Conservation (phyloP, 1,284 basidiomycete genomes). For the Sporisorium sorghi region DNA sequence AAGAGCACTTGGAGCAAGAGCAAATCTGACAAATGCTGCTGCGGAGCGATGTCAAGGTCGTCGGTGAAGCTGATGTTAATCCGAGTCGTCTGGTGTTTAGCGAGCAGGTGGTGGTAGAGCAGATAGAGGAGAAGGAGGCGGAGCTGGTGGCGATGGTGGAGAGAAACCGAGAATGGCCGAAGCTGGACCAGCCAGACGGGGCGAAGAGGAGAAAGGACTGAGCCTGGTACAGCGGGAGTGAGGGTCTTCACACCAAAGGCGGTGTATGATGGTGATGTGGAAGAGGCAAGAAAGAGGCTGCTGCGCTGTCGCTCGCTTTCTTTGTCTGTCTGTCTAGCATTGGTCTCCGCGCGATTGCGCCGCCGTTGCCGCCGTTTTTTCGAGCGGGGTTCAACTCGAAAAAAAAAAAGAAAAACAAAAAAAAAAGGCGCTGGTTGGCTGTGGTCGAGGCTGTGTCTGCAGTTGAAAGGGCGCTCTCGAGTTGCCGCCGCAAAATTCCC, state of each 20-base stretch:
- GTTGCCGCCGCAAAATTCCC: not conserved
- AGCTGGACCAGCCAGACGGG: slow-evolving; percentile 31
- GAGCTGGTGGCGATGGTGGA: not conserved
- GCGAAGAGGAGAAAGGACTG: not conserved
- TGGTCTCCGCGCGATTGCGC: slow-evolving; percentile 5
- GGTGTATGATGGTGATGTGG: slow-evolving; percentile 19
- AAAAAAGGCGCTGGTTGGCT: not conserved
- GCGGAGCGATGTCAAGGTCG: too few relatives aligned
- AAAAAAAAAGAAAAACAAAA: not conserved
- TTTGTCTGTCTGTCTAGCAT: too few relatives aligned
- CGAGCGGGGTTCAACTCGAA: not conserved
- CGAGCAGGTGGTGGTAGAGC: not conserved
- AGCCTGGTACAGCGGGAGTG: too few relatives aligned
- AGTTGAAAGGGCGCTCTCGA: not conserved
- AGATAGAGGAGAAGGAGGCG: not conserved
- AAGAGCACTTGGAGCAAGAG: too few relatives aligned
- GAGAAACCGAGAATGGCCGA: not conserved
- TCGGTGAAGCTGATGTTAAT: not conserved
- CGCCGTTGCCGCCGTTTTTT: not conserved
- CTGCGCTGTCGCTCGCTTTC: too few relatives aligned
- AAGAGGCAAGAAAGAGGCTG: not conserved
- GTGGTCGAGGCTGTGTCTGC: slow-evolving; percentile 3
- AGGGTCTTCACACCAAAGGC: slow-evolving; percentile 18
- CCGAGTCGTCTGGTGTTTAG: not conserved
- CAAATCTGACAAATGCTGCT: too few relatives aligned